Conservation (phyloP, 108 stramenopile genomes). For the Halocafeteria seosinensis region DNA sequence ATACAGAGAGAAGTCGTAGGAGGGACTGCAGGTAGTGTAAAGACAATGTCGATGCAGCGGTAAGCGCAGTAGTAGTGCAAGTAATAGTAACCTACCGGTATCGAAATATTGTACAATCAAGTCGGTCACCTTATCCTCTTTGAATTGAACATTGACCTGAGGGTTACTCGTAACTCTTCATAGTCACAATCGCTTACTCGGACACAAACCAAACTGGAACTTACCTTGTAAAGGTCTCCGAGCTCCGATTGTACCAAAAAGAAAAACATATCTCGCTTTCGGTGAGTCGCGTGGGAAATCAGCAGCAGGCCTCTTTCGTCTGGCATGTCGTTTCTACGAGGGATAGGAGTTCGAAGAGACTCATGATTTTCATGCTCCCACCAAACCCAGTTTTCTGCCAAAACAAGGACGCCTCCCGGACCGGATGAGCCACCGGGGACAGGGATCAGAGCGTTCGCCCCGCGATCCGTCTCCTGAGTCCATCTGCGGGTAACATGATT, state of each 20-base stretch:
- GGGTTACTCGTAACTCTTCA: no score
- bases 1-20: conserved; percentile 61
- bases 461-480: conserved; percentile 19
- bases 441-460: conserved; percentile 64
- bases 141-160: no score
- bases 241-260: conserved; percentile 76
- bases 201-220: conserved; percentile 3
- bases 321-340: conserved; percentile 57
- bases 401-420: conserved; percentile 80
- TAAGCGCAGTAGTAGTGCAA: no score
- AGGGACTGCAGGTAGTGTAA: no score
- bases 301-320: conserved; percentile 54
- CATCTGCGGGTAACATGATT: conserved; percentile 80
- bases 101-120: conserved; percentile 59
- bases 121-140: conserved; percentile 31
- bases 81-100: no score
- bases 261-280: conserved; percentile 78
- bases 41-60: no score
- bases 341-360: conserved; percentile 35
- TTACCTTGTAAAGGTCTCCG: conserved; percentile 82
- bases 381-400: conserved; percentile 70
- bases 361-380: conserved; percentile 48
- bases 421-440: conserved; percentile 78
- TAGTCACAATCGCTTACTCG: neutral
- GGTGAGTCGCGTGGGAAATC: conserved; percentile 50